phyloP scores from a whole-genome alignment of 306 rosid genomes.

The Phaseolus lunatus region DNA sequence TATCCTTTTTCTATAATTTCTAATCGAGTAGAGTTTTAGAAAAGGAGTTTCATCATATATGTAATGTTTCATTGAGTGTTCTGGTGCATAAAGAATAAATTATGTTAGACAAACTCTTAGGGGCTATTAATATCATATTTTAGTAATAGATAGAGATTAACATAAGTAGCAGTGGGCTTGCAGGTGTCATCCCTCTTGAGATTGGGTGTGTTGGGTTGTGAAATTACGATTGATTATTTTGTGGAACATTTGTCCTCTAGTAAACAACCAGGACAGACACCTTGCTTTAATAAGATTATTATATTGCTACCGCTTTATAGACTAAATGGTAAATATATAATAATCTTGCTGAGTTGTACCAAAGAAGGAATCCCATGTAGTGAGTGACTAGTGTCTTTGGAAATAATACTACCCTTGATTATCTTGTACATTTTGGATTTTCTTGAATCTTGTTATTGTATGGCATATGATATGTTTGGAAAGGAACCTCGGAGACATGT shows the following conservation, averaged over 20 bases:
- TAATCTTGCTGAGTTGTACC: constrained; percentile 23
- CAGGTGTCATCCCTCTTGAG: constrained; percentile 19
- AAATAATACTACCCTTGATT: constrained; percentile 16
- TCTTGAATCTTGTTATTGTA: background rate
- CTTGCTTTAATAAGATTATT: constrained; percentile 23
- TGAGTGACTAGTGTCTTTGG: constrained; percentile 36
- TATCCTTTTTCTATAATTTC: background rate
- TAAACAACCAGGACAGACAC: constrained; percentile 2
- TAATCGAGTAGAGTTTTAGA: constrained; percentile 18
- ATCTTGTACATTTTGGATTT: constrained; percentile 13
- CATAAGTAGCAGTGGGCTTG: constrained; percentile 18
- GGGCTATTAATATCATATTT: constrained; percentile 7
- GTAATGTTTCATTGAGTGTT: constrained; percentile 18
- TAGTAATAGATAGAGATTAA: constrained; percentile 17
- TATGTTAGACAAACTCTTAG: constrained; percentile 10
- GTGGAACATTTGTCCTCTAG: background rate
- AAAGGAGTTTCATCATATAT: constrained; percentile 30
- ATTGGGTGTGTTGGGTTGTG: constrained; percentile 12
- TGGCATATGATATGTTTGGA: constrained; percentile 22
- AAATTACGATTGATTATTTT: constrained; percentile 13
- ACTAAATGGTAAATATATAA: constrained; percentile 8
- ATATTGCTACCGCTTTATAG: constrained; percentile 21
- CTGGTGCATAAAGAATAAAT: background rate
- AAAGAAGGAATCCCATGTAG: constrained; percentile 14
- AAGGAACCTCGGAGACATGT: background rate